A percentile compares a stretch with the other conserved stretches of the same genome.
Conservation (phyloP, 2,329 filamentous ascomycete genomes). For the Endothia cerciana region DNA sequence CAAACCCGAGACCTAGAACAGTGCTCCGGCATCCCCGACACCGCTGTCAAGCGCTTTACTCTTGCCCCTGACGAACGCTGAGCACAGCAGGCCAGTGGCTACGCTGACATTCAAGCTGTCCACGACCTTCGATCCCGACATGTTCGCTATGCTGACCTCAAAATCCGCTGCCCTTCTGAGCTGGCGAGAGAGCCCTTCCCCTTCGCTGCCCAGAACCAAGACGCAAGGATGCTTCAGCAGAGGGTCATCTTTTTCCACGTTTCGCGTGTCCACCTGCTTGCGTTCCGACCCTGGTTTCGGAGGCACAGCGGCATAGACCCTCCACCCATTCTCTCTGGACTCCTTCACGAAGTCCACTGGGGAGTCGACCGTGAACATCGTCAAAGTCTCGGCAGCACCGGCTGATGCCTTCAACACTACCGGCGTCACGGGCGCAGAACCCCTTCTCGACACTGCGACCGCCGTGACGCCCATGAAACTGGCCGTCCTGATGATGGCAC, state of each 20-base stretch:
- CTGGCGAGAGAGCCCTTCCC: slow-evolving; percentile 68
- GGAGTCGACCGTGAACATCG: slow-evolving; percentile 70
- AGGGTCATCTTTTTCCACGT: slow-evolving; percentile 55
- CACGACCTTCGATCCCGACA: slow-evolving; percentile 58
- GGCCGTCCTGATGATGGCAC: slow-evolving; percentile 84
- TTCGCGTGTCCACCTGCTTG: slow-evolving; percentile 52
- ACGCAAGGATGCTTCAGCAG: slow-evolving; percentile 69
- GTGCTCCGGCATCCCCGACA: slow-evolving; percentile 20
- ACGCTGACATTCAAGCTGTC: slow-evolving; percentile 96
- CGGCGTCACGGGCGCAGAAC: slow-evolving; percentile 74
- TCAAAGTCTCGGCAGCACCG: slow-evolving; percentile 81
- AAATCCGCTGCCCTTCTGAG: slow-evolving; percentile 69
- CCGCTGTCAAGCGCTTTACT: slow-evolving; percentile 31
- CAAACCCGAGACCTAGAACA: slow-evolving; percentile 14
- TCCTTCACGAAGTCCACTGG: slow-evolving; percentile 70
- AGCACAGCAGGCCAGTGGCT: slow-evolving; percentile 76
- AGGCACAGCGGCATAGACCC: slow-evolving; percentile 75
- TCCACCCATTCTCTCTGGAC: slow-evolving; percentile 76
- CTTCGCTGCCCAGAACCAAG: slow-evolving; percentile 83
- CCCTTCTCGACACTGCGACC: slow-evolving; percentile 74
- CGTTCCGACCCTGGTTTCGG: slow-evolving; percentile 43
- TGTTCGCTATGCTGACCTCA: slow-evolving; percentile 67
- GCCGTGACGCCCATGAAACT: slow-evolving; percentile 90
- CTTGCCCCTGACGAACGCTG: slow-evolving; percentile 62
- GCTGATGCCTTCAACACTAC: slow-evolving; percentile 85